Conservation (phyloP, 176 grass and related monocot genomes). For the Areca catechu region DNA sequence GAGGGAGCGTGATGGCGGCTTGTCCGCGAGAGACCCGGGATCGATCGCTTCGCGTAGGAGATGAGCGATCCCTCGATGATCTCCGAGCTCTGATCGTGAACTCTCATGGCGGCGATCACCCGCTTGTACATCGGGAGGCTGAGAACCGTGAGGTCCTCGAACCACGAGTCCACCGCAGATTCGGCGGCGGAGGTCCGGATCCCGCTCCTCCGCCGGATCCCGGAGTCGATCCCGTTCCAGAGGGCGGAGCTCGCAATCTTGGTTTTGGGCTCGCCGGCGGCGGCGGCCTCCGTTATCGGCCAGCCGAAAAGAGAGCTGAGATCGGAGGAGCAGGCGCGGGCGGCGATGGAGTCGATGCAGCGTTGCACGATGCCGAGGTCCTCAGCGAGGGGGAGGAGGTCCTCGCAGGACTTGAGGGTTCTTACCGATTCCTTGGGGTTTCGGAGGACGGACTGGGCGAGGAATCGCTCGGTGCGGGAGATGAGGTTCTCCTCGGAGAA, state of each 20-base stretch:
- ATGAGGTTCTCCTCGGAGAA: slow-evolving; percentile 81
- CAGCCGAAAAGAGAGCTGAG: slow-evolving; percentile 77
- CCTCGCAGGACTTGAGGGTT: slow-evolving; percentile 77
- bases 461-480: slow-evolving; percentile 61
- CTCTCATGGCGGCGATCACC: slow-evolving; percentile 78
- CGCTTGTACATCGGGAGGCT: slow-evolving; percentile 60
- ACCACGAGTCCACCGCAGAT: slow-evolving; percentile 31
- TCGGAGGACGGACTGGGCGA: slow-evolving; percentile 51
- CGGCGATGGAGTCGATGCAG: slow-evolving; percentile 68
- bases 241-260: neutral
- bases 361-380: slow-evolving; percentile 54
- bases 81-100: slow-evolving; percentile 48
- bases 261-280: slow-evolving; percentile 3
- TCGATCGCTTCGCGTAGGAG: slow-evolving; percentile 78
- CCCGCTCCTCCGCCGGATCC: slow-evolving; percentile 8
- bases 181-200: neutral
- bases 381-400: slow-evolving; percentile 54
- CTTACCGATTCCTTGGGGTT: slow-evolving; percentile 69
- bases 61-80: slow-evolving; percentile 73
- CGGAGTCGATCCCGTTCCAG: slow-evolving; percentile 8
- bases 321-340: slow-evolving; percentile 52
- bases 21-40: slow-evolving; percentile 74
- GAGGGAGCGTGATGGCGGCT: slow-evolving; percentile 24
- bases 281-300: slow-evolving; percentile 46
- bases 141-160: slow-evolving; percentile 74